Conservation (phyloP, 257 asterid genomes). For the Fraxinus americana region DNA sequence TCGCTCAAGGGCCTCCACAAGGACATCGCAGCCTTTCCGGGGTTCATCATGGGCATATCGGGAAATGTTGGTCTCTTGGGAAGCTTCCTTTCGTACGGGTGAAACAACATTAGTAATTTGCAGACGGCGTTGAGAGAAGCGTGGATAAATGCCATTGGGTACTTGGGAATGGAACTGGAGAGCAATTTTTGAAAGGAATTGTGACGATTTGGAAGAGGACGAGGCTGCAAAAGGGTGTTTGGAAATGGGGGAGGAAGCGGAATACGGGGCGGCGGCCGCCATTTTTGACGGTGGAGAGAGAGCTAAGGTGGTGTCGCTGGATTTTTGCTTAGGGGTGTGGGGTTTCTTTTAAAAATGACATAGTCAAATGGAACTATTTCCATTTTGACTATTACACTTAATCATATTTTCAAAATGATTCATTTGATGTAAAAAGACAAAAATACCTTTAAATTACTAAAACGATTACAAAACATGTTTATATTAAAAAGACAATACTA, state of each 20-base stretch:
- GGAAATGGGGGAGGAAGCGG: conserved; percentile 32
- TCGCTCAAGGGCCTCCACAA: conserved; percentile 84
- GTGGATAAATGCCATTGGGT: conserved; percentile 18
- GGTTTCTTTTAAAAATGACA: too few relatives aligned
- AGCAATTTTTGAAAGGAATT: conserved; percentile 25
- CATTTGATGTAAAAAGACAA: too few relatives aligned
- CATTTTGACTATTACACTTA: too few relatives aligned
- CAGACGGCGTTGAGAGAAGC: conserved; percentile 30
- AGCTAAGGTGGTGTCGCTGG: conserved; percentile 18
- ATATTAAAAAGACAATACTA: too few relatives aligned
- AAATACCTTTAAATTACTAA: too few relatives aligned
- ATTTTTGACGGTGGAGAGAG: conserved; percentile 30
- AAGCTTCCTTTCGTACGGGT: conserved; percentile 10
- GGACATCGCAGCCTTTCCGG: conserved; percentile 72
- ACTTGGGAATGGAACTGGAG: conserved; percentile 29
- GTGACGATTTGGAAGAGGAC: conserved; percentile 16
- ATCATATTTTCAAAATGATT: too few relatives aligned
- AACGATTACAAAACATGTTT: too few relatives aligned
- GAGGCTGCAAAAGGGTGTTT: conserved; percentile 3
- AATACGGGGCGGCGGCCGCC: conserved; percentile 42
- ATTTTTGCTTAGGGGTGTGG: conserved; percentile 17
- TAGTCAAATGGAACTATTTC: too few relatives aligned
- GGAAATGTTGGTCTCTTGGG: conserved; percentile 39
- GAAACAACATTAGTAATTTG: conserved; percentile 37
- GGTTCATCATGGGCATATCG: conserved; percentile 69